Evolutionary conservation across 192 early-diverging fungal genomes (phyloP), one percentile per base, ranked within the genome.

Genomic region (Coemansia sp.): DNA sequence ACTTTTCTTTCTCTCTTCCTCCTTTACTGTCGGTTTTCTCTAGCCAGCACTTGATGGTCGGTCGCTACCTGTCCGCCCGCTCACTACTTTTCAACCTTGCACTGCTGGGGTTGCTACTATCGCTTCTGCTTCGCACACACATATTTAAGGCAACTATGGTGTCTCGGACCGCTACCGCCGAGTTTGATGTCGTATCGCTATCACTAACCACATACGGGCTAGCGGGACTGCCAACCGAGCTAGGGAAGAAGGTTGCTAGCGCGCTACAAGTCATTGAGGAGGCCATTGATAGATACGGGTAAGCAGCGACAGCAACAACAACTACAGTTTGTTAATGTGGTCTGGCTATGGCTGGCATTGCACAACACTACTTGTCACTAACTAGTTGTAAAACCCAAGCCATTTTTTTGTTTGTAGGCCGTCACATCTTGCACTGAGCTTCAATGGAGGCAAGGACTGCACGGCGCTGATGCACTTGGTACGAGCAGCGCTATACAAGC

Each of bases 371-470:
- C 11, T 29, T 17, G 51, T 4, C 12, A 14, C 51, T 55, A 29
- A 55, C 51, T 15, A 23, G 48, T 2, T 51, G 9, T 51, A 8
- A 9, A 37, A 27, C 27, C 31, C 15, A 10, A 14, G 14, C n/a
- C 36, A 3, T 34, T 19, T 42, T 42, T 29, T 32, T 51, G 34
- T 31, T 59, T 63, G 7, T 84, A 94, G 93, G 42, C 71, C 82
- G 19, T 75, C 86, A 0, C 80, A 83, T 6, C 57, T 96, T 11
- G 88, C 91, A 5, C 78, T 98, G 44, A 91, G 90, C 58, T 98
- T 97, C 68, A 98, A 98, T 72, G 97, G 97, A 9, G 97, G 97
- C 17, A 98, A 98, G 76, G 97, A 98, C 74, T 97, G 97, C 79
- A 96, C 95, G 2, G 93, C 95, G 11, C 78, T 98, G 45, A 83